These are phyloP conservation scores for Aspergillus fijiensis DNA, from an alignment of 2,329 filamentous ascomycete species.

Conservation along the genomic window DNA sequence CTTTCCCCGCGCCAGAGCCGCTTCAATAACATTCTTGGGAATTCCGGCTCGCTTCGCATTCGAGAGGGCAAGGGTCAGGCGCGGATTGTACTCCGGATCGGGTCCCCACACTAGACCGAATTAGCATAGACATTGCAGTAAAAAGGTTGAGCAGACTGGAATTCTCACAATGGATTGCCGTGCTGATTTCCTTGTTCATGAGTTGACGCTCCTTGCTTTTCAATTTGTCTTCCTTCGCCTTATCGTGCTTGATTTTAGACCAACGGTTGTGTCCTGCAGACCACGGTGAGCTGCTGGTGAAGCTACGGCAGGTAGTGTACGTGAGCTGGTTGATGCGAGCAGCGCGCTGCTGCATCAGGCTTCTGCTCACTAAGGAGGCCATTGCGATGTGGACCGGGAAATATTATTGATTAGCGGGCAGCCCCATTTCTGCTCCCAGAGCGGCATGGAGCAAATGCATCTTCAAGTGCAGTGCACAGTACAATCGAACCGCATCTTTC, in stretches of 20 bases:
- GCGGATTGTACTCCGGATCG: conserved; percentile 71
- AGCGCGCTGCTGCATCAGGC: conserved; percentile 18
- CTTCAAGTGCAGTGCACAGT: not conserved
- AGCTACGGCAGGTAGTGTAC: conserved; percentile 42
- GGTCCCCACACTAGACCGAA: conserved; percentile 65
- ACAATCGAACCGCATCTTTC: not conserved
- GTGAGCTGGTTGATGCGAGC: conserved; percentile 11
- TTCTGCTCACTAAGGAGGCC: conserved; percentile 26
- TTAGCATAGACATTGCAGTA: conserved; percentile 11
- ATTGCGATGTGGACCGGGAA: conserved; percentile 15
- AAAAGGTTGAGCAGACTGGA: not conserved
- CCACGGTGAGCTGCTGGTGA: conserved; percentile 47
- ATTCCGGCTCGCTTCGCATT: conserved; percentile 83
- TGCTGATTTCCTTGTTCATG: conserved; percentile 70
- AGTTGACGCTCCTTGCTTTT: conserved; percentile 70
- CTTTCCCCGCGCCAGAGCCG: conserved; percentile 83
- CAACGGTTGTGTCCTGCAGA: conserved; percentile 83
- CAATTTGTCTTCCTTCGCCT: conserved; percentile 74
- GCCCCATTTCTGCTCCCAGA: not conserved
- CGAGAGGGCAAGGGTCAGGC: conserved; percentile 69
- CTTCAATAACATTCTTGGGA: conserved; percentile 80
- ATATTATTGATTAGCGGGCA: not conserved
- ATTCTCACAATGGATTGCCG: conserved; percentile 68
- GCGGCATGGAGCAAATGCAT: not conserved
- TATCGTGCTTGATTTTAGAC: conserved; percentile 95